Base-by-base conservation (phyloP, 2,329 filamentous ascomycete species). In the Massarina eburnea region DNA sequence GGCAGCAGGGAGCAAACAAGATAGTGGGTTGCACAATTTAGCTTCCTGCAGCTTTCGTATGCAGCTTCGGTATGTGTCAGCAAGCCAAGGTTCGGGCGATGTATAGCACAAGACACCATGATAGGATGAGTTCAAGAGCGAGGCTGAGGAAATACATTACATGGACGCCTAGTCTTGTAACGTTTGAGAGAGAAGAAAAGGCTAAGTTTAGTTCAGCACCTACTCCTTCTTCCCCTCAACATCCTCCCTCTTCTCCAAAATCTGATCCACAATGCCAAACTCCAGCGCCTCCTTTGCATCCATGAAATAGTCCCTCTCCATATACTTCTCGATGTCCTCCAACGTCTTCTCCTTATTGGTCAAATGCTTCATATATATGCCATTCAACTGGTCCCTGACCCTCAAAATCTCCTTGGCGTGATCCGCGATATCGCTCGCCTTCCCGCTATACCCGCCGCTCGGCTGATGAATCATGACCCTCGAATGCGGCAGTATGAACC, bases 381-480 rank as follows among this genome's bases (percentile, higher is more conserved):
- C 80, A 70, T 99, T 97, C 61, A 96, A 76, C 73, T 92, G 88
- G 53, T 85, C 81, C 47, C 94, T 80, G 44, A 96, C 86, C 47
- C 91, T 80, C 67, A 97, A 79, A 45, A 99, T 99, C 77, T 99
- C 92, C 65, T 91, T 96, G 4, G 94, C 94, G 66, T 99, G 95
- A 52, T 99, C 97, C 38, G 95, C 81, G 54, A 99, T 97, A 64
- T 99, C 94, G 24, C 74, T 80, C 22, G 84, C 84, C 54, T 86
- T 83, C 10, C 84, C 84, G 34, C 75, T 76, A 60, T 85, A 86
- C 3, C 84, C 84, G 37, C 92, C 92, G 2, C 88, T 84, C 1
- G 95, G 94, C 69, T 99, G 94, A 73, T 99, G 94, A 44, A 99
- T 85, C 94, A 99, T 99, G 64, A 99, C 88, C 42, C 89, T 88